phyloP scores from a whole-genome alignment of 768 basidiomycete species.

The Myochromella boudieri region DNA sequence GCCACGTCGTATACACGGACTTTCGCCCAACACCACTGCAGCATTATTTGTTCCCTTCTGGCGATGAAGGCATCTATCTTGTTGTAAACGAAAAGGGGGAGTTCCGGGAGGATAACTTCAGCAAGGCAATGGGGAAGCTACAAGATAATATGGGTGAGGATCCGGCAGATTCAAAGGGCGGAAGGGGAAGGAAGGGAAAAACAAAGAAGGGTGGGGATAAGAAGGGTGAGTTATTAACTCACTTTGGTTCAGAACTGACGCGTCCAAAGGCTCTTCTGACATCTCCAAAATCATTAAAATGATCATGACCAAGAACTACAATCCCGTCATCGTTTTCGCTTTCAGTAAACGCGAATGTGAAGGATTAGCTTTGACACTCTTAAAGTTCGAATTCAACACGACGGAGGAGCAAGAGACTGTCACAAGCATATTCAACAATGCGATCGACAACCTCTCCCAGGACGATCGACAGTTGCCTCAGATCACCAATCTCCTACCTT shows the following conservation, averaged over 20 bases:
- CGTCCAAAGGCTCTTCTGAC: conserved; percentile 72
- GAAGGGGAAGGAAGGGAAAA: conserved; percentile 90
- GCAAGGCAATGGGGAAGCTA: conserved; percentile 94
- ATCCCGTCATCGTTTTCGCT: conserved; percentile 97
- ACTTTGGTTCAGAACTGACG: neutral
- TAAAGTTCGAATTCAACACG: conserved; percentile 95
- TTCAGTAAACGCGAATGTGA: conserved; percentile 99
- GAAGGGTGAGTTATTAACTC: conserved; percentile 59
- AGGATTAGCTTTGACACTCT: conserved; percentile 83
- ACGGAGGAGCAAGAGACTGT: conserved; percentile 90
- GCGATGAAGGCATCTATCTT: conserved; percentile 94
- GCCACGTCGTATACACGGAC: conserved; percentile 99
- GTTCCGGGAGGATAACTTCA: conserved; percentile 96
- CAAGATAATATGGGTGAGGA: conserved; percentile 86
- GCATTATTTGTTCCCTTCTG: conserved; percentile 96
- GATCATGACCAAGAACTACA: conserved; percentile 97
- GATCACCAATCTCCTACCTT: conserved; percentile 87
- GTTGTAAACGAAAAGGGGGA: conserved; percentile 99
- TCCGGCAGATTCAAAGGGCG: conserved; percentile 82
- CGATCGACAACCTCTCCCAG: conserved; percentile 82
- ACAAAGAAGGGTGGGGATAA: conserved; percentile 90
- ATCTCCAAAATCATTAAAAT: conserved; percentile 97
- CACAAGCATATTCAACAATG: conserved; percentile 88
- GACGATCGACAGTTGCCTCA: conserved; percentile 92
- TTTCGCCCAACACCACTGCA: conserved; percentile 98